Conservation (phyloP, 2,329 filamentous ascomycete genomes). For the Thelonectria olida region DNA sequence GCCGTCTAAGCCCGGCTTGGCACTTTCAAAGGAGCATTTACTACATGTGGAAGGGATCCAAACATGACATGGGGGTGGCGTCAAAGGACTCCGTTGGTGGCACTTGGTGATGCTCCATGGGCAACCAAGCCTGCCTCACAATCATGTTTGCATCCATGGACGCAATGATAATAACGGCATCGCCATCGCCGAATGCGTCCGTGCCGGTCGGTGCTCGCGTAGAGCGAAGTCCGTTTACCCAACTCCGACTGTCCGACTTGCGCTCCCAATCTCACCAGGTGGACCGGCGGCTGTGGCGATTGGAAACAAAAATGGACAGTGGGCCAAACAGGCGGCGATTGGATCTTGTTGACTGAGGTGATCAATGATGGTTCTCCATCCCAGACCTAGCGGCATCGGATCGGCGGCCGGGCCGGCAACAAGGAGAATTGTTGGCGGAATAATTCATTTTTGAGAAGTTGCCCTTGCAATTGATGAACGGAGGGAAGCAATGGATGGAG, state of each 20-base stretch:
- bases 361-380: no score
- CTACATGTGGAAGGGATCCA: no score
- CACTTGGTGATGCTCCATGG: no score
- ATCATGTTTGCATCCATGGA: no score
- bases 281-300: slow-evolving; percentile 10
- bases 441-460: neutral
- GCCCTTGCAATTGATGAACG: neutral
- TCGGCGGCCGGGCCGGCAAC: slow-evolving; percentile 9
- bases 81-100: no score
- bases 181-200: no score
- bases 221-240: neutral
- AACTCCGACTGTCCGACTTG: slow-evolving; percentile 7
- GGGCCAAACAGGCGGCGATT: neutral
- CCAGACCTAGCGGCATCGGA: slow-evolving; percentile 15
- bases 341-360: neutral
- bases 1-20: no score
- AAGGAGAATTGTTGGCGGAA: neutral
- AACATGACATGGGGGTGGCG: no score
- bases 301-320: neutral
- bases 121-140: no score
- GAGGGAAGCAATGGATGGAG: no score
- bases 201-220: slow-evolving; percentile 2
- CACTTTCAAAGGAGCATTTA: no score
- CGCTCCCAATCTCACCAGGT: neutral
- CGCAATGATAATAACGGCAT: no score